These are phyloP conservation scores for Apiotrichum montevideense DNA, from an alignment of 1,284 basidiomycete genomes.

Conservation along the genomic window DNA sequence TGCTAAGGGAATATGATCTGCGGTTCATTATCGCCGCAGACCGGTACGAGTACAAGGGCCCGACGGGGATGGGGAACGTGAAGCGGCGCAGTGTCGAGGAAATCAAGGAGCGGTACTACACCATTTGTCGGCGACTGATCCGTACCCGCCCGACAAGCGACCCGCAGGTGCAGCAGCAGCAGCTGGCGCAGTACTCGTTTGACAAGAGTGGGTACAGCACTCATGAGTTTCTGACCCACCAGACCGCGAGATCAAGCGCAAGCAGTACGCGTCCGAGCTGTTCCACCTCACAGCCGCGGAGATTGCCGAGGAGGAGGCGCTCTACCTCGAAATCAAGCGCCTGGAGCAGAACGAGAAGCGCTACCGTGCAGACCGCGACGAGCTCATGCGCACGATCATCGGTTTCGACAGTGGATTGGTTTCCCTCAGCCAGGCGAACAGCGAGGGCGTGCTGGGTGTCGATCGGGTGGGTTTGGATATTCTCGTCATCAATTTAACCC, in stretches of 20 bases:
- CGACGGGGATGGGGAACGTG: slow-evolving; percentile 24
- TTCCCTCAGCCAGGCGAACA: slow-evolving; percentile 48
- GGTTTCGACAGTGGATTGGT: slow-evolving; percentile 79
- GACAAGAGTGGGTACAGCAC: slow-evolving; percentile 62
- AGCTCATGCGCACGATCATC: slow-evolving; percentile 73
- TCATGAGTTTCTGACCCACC: slow-evolving; percentile 9
- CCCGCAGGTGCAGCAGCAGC: slow-evolving; percentile 60
- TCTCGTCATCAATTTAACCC: neutral
- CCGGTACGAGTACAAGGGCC: slow-evolving; percentile 63
- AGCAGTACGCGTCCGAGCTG: slow-evolving; percentile 77
- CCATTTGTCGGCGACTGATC: slow-evolving; percentile 81
- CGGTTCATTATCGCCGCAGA: slow-evolving; percentile 89
- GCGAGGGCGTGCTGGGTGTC: slow-evolving; percentile 44
- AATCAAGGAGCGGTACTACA: slow-evolving; percentile 90
- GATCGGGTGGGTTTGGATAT: slow-evolving; percentile 16
- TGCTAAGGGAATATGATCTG: slow-evolving; percentile 76
- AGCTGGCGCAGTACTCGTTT: slow-evolving; percentile 68
- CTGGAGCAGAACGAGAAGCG: slow-evolving; percentile 86
- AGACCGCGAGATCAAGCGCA: slow-evolving; percentile 85
- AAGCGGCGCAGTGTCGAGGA: slow-evolving; percentile 69
- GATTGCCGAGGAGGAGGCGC: slow-evolving; percentile 89
- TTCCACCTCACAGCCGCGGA: slow-evolving; percentile 82
- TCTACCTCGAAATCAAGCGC: slow-evolving; percentile 89
- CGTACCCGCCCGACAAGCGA: slow-evolving; percentile 73
- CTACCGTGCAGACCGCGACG: slow-evolving; percentile 85